These are phyloP conservation scores for Lachnellula subtilissima DNA, from an alignment of 2,329 filamentous ascomycete species.

Conservation along the genomic window DNA sequence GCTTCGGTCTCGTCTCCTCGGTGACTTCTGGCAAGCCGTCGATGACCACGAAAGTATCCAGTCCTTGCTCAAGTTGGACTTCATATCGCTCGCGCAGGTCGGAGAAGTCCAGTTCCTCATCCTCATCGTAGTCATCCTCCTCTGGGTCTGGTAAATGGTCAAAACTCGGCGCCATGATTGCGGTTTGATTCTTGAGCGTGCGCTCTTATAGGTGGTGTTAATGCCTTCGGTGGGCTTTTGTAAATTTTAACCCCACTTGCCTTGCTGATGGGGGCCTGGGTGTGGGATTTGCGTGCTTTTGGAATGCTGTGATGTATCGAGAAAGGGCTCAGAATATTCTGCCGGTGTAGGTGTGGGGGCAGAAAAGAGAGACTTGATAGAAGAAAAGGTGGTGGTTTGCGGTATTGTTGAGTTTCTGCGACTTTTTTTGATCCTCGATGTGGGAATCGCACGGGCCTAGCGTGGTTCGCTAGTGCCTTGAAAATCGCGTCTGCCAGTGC, in stretches of 20 bases:
- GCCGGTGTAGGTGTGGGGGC: background rate
- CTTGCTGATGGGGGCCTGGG: slow-evolving; percentile 1
- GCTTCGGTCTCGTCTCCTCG: slow-evolving; percentile 87
- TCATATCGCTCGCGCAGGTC: slow-evolving; percentile 93
- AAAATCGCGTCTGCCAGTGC: slow-evolving; percentile 7
- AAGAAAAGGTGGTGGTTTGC: background rate
- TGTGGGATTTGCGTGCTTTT: background rate
- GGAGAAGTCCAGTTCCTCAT: slow-evolving; percentile 92
- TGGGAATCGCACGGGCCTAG: background rate
- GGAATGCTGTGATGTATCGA: background rate
- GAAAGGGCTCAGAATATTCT: background rate
- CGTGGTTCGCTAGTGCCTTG: slow-evolving; percentile 3
- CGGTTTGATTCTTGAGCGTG: slow-evolving; percentile 13
- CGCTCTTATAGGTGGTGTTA: background rate
- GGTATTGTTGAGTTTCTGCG: background rate
- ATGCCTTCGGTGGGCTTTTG: slow-evolving; percentile 6
- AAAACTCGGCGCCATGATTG: slow-evolving; percentile 87
- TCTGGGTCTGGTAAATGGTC: slow-evolving; percentile 89
- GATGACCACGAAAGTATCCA: slow-evolving; percentile 93
- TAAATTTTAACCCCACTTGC: slow-evolving; percentile 21
- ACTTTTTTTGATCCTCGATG: background rate
- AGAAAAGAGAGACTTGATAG: background rate
- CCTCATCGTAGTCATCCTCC: slow-evolving; percentile 77
- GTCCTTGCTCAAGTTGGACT: slow-evolving; percentile 90
- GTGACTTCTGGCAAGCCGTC: slow-evolving; percentile 88